Evolutionary conservation across 106 monocot genomes (phyloP).

Genomic region (Dendrobium officinale): DNA sequence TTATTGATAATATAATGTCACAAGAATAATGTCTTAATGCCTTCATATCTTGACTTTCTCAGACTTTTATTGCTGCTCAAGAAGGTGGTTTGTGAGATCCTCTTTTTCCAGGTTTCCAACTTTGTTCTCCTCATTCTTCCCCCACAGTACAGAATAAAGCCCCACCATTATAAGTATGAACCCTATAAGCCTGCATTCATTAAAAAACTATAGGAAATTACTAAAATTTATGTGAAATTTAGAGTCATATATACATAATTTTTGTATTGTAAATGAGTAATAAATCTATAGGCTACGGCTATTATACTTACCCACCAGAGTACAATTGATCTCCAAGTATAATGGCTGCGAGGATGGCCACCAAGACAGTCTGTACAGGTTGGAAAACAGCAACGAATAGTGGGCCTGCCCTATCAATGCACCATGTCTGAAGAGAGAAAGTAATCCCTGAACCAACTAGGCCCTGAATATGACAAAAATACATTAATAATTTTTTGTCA

Average conservation of each 20-base stretch:
- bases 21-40: not conserved
- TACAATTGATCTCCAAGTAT: constrained; percentile 77
- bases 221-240: not conserved
- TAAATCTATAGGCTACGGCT: not conserved
- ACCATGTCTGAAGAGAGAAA: constrained; percentile 88
- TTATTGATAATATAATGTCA: not conserved
- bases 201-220: not conserved
- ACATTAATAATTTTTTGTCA: no score
- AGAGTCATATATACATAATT: not conserved
- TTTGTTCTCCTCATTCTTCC: constrained; percentile 68
- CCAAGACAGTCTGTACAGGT: constrained; percentile 73
- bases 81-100: constrained; percentile 36
- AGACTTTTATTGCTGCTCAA: constrained; percentile 28
- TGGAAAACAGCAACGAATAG: constrained; percentile 74
- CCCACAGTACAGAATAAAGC: constrained; percentile 83
- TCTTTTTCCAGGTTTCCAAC: constrained; percentile 5
- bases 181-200: constrained; percentile 54
- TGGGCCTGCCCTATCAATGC: constrained; percentile 87
- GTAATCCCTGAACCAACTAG: constrained; percentile 78
- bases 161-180: constrained; percentile 65
- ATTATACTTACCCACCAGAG: constrained; percentile 58
- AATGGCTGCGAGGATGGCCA: constrained; percentile 66
- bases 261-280: not conserved
- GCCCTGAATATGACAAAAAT: constrained; percentile 33
- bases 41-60: not conserved